phyloP scores from a whole-genome alignment of 2,329 filamentous ascomycete species.

The Colletotrichum theobromicola region DNA sequence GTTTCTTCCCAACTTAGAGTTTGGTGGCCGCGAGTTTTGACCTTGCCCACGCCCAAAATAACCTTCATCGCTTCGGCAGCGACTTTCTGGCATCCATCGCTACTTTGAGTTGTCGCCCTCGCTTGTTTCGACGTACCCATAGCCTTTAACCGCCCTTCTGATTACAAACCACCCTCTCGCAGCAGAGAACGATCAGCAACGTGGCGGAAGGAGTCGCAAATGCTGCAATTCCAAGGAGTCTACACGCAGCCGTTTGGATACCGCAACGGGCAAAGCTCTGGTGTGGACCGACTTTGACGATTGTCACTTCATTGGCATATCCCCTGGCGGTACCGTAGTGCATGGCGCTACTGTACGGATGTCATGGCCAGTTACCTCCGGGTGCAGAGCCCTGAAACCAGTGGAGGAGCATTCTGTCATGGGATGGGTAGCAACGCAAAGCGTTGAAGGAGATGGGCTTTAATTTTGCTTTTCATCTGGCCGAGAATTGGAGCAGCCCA shows the following conservation, averaged over 20 bases:
- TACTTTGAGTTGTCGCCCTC: not conserved
- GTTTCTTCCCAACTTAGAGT: conserved; percentile 12
- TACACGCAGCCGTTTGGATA: not conserved
- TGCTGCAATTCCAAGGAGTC: not conserved
- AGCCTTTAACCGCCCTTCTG: not conserved
- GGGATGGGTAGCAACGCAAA: not conserved
- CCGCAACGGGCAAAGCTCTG: not conserved
- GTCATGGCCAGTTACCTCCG: conserved; percentile 11
- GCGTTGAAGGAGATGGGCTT: not conserved
- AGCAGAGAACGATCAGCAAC: not conserved
- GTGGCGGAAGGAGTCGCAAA: not conserved
- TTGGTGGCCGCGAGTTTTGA: not conserved
- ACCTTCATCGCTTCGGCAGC: not conserved
- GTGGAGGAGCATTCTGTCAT: not conserved
- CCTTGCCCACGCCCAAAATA: not conserved
- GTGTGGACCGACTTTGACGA: not conserved
- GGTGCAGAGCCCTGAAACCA: conserved; percentile 22
- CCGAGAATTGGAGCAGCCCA: not conserved
- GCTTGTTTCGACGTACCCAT: not conserved
- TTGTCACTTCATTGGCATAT: not conserved
- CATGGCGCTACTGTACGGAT: conserved; percentile 14
- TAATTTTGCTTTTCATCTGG: not conserved
- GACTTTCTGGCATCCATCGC: not conserved
- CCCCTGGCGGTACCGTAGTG: not conserved
- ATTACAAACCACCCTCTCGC: not conserved